A percentile compares a stretch with the other conserved stretches of the same genome.
Conservation (phyloP, 805 yeast genomes). For the Wickerhamomyces hampshirensis region DNA sequence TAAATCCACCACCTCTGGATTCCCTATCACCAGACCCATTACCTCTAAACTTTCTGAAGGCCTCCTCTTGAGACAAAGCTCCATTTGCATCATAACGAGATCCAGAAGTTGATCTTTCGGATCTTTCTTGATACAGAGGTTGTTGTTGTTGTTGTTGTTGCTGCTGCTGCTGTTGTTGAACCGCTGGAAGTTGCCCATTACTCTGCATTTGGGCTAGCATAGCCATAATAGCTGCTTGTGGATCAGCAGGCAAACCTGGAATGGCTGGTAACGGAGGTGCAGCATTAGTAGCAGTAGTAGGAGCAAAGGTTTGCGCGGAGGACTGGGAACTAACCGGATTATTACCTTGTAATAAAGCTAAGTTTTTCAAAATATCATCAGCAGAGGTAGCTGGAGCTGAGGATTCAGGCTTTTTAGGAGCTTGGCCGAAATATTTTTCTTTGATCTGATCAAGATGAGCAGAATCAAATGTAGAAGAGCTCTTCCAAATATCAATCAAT, state of each 20-base stretch:
- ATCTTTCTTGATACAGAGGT: not conserved
- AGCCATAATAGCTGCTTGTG: slow-evolving; percentile 38
- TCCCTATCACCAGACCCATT: slow-evolving; percentile 17
- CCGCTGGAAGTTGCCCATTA: slow-evolving; percentile 18
- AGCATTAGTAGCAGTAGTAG: slow-evolving; percentile 25
- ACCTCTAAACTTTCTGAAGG: slow-evolving; percentile 16
- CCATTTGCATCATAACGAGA: slow-evolving; percentile 10
- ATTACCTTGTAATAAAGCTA: slow-evolving; percentile 44
- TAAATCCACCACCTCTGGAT: slow-evolving; percentile 14
- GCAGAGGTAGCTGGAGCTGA: slow-evolving; percentile 39
- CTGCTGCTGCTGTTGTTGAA: slow-evolving; percentile 9
- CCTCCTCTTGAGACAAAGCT: slow-evolving; percentile 23
- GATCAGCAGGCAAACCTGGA: slow-evolving; percentile 25
- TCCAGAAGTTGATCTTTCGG: slow-evolving; percentile 6
- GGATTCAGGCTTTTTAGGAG: slow-evolving; percentile 2
- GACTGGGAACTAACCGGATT: slow-evolving; percentile 6
- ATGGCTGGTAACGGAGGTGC: slow-evolving; percentile 11
- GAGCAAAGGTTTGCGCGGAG: slow-evolving; percentile 6
- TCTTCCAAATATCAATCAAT: slow-evolving; percentile 89
- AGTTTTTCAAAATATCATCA: slow-evolving; percentile 62
- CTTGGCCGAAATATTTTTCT: slow-evolving; percentile 45
- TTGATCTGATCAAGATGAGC: slow-evolving; percentile 51
- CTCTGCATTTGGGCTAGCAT: slow-evolving; percentile 21
- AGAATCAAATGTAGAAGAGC: slow-evolving; percentile 70
- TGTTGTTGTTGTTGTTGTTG: slow-evolving; percentile 9